Percentiles rank a stretch among this genome's conserved stretches.
Conservation (phyloP, 495 filamentous ascomycete species). For the Aspergillus saccharolyticus region DNA sequence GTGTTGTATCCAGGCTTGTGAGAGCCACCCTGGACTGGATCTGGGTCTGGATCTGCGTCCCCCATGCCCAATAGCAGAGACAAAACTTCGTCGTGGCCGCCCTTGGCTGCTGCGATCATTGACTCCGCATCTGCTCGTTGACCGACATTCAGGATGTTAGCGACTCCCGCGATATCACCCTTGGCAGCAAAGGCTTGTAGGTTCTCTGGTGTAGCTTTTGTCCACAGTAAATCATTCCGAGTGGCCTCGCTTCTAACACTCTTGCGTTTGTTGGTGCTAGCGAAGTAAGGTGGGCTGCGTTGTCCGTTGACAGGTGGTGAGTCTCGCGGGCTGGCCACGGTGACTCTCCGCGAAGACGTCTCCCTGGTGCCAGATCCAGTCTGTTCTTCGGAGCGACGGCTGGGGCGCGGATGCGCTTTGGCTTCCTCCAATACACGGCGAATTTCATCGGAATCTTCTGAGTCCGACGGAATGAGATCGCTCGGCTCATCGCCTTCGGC, state of each 20-base stretch:
- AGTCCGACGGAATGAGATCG: slow-evolving; percentile 68
- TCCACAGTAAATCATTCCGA: slow-evolving; percentile 57
- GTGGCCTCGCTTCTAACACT: slow-evolving; percentile 56
- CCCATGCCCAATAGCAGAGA: slow-evolving; percentile 81
- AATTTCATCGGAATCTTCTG: slow-evolving; percentile 59
- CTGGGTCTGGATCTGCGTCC: slow-evolving; percentile 72
- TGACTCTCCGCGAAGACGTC: slow-evolving; percentile 59
- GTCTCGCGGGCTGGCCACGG: slow-evolving; percentile 62
- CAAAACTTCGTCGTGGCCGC: slow-evolving; percentile 82
- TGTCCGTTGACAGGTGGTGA: slow-evolving; percentile 47
- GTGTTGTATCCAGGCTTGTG: slow-evolving; percentile 61
- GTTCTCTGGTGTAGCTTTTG: slow-evolving; percentile 60
- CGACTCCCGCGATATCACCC: slow-evolving; percentile 76
- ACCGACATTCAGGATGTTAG: slow-evolving; percentile 69
- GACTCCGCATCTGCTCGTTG: slow-evolving; percentile 77
- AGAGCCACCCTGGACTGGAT: slow-evolving; percentile 45
- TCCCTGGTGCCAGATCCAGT: slow-evolving; percentile 48
- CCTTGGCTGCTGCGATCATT: slow-evolving; percentile 85
- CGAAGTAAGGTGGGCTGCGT: slow-evolving; percentile 45
- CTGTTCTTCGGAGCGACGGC: slow-evolving; percentile 61
- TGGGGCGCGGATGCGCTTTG: slow-evolving; percentile 40
- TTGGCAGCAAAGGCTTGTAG: slow-evolving; percentile 74
- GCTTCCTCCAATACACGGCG: slow-evolving; percentile 44
- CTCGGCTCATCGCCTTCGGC: slow-evolving; percentile 81
- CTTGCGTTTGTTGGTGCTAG: slow-evolving; percentile 42